Base-by-base conservation (phyloP, 225 moss, liverwort and hornwort genomes). In the Climacium dendroides region DNA sequence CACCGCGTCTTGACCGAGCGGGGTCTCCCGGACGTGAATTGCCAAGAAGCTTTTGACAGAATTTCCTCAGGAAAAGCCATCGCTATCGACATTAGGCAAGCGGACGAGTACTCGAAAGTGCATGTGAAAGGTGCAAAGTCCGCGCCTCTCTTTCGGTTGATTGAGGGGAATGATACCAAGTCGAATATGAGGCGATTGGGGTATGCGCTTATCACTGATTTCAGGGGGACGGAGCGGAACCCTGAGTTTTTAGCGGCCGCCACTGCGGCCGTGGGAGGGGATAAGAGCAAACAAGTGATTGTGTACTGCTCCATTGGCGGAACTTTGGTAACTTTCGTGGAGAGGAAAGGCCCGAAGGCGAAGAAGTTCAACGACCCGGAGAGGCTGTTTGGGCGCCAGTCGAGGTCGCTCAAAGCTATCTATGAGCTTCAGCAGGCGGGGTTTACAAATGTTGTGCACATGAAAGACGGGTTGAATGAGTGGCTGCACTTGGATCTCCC, bases 391-490 rank as follows among this genome's bases (percentile, higher is more conserved):
- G 98, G 98, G 55, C 93, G 96, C 80, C 95, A 96, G 45, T 98
- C 96, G 4, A 87, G 97, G 43, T 96, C 96, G 30, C 89, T 98
- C 73, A 96, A 93, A 75, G 98, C 96, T 48, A 91, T 94, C 37
- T 98, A 95, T 90, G 98, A 98, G 93, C 94, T 98, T 11, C 96
- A 95, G 76, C 67, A 94, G 85, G 96, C 92, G n/a, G 98, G 98
- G 4, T 96, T 98, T 87, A 85, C 91, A 20, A 81, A 94, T 47
- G 90, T 96, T 13, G 89, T 93, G 47, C 96, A 96, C 87, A 79
- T 96, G 90, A 92, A 78, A 37, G 95, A 88, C 35, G 98, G 98
- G 1, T 81, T 96, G 58, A 94, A 94, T 47, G 64, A 92, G 66
- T 98, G 98, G 98, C 85, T 89, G 60, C 95, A 98, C 85, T 81